These are phyloP conservation scores for Thermothielavioides terrestris DNA, from an alignment of 495 filamentous ascomycete species.

Conservation along the genomic window DNA sequence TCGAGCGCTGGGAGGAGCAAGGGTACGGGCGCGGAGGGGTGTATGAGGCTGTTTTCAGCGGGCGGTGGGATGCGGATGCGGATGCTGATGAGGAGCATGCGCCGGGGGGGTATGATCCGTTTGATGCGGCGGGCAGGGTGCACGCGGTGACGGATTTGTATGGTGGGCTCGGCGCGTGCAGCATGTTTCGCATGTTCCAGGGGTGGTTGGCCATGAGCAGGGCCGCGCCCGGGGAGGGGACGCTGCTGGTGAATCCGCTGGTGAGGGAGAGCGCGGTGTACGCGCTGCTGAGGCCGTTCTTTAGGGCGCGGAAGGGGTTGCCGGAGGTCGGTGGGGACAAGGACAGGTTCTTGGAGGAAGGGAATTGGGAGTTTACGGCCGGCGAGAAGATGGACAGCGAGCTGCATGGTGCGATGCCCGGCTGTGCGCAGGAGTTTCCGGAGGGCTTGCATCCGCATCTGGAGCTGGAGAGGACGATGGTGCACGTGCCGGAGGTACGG, in stretches of 20 bases:
- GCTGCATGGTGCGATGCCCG: constrained; percentile 69
- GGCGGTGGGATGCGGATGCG: constrained; percentile 85
- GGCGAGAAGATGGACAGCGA: constrained; percentile 43
- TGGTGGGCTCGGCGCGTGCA: constrained; percentile 72
- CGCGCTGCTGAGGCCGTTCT: constrained; percentile 78
- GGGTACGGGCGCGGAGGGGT: constrained; percentile 64
- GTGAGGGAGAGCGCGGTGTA: constrained; percentile 68
- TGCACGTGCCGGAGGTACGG: constrained; percentile 63
- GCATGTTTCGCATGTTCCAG: constrained; percentile 81
- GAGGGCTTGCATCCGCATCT: constrained; percentile 68
- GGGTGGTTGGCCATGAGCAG: constrained; percentile 78
- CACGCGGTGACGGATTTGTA: constrained; percentile 66
- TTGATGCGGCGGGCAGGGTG: constrained; percentile 62
- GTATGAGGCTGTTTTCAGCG: constrained; percentile 64
- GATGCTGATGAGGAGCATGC: no score
- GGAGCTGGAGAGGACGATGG: constrained; percentile 63
- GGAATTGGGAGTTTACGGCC: constrained; percentile 40
- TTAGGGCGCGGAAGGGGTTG: constrained; percentile 38
- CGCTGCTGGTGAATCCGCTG: constrained; percentile 75
- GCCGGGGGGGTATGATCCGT: constrained; percentile 61
- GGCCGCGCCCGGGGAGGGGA: constrained; percentile 64
- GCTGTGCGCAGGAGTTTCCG: constrained; percentile 69
- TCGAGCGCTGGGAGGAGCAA: constrained; percentile 77
- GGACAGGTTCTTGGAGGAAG: constrained; percentile 15
- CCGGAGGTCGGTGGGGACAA: constrained; percentile 11